Evolutionary conservation across 2,329 filamentous ascomycete species (phyloP).

Genomic region (Penicillium sp.): DNA sequence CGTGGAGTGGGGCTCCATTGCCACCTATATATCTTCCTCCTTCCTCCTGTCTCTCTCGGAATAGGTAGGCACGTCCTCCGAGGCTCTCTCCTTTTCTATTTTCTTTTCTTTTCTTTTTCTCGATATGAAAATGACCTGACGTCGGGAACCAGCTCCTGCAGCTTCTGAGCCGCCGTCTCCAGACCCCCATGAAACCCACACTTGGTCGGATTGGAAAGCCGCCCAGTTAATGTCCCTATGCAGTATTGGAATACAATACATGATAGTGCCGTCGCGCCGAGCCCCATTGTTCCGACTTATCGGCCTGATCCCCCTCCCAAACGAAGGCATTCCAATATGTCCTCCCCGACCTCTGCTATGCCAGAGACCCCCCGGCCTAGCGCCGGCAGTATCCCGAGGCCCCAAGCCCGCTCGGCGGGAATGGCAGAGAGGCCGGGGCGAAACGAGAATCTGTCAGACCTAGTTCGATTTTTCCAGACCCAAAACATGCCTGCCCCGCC

Average conservation of each 20-base stretch:
- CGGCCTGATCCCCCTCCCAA: constrained; percentile 29
- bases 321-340: constrained; percentile 26
- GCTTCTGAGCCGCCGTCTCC: background rate
- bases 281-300: constrained; percentile 36
- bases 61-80: constrained; percentile 10
- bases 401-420: constrained; percentile 31
- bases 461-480: constrained; percentile 38
- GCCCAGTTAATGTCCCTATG: constrained; percentile 28
- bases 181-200: constrained; percentile 3
- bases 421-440: constrained; percentile 29
- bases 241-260: constrained; percentile 27
- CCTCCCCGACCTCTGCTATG: constrained; percentile 16
- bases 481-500: constrained; percentile 22
- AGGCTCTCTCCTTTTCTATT: background rate
- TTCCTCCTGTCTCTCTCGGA: background rate
- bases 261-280: constrained; percentile 32
- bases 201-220: constrained; percentile 17
- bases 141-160: background rate
- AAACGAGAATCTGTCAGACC: constrained; percentile 35
- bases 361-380: constrained; percentile 13
- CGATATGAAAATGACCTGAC: constrained; percentile 5
- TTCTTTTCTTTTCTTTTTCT: background rate
- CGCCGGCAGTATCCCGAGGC: constrained; percentile 11
- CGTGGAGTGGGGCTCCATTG: constrained; percentile 1
- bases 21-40: constrained; percentile 4